Conservation (phyloP, 1,139 yeast genomes). For the Sugiyamaella japonica region DNA sequence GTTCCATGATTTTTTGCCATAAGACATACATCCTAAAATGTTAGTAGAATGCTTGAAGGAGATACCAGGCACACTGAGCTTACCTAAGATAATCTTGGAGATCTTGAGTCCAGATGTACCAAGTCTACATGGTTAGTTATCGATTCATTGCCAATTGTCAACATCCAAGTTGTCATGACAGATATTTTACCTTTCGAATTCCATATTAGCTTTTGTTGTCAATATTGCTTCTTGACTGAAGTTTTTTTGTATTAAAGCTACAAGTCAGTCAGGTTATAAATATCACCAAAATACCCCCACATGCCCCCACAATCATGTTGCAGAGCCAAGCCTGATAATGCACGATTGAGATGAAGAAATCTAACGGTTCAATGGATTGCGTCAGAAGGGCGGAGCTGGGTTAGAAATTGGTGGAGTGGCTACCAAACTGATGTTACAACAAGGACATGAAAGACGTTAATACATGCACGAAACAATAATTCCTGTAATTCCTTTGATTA, state of each 20-base stretch:
- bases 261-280: no score
- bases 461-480: no score
- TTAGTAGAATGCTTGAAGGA: constrained; percentile 24
- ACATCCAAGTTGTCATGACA: not conserved
- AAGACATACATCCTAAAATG: constrained; percentile 56
- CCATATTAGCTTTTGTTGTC: not conserved
- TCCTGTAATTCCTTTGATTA: no score
- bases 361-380: not conserved
- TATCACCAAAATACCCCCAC: not conserved
- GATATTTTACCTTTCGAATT: constrained; percentile 38
- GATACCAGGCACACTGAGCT: not conserved
- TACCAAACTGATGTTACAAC: no score
- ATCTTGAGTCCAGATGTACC: constrained; percentile 55
- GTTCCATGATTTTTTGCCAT: constrained; percentile 49
- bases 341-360: not conserved
- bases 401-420: no score
- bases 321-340: not conserved
- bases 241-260: not conserved
- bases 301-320: not conserved
- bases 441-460: no score
- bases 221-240: not conserved
- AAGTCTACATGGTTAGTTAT: constrained; percentile 27
- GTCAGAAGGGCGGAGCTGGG: no score
- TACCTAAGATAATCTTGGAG: constrained; percentile 52
- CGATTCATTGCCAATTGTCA: not conserved